phyloP scores from a whole-genome alignment of 495 filamentous ascomycete genomes.

The Penicillium herquei region DNA sequence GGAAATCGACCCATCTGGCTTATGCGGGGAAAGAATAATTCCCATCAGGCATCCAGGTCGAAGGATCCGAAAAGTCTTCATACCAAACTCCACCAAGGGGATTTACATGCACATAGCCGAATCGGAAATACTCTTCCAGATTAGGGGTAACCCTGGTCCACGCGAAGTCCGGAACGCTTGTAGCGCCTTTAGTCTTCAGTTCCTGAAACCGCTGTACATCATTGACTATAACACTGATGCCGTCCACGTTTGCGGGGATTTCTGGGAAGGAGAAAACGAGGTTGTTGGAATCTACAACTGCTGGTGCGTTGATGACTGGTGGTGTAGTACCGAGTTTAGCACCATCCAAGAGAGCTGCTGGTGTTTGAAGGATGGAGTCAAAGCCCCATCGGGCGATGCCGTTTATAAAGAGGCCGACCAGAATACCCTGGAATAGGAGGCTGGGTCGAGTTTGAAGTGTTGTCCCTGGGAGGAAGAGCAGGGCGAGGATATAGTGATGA shows the following conservation, averaged over 20 bases:
- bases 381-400: slow-evolving; percentile 66
- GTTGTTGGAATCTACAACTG: slow-evolving; percentile 30
- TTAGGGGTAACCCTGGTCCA: slow-evolving; percentile 43
- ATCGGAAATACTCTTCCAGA: slow-evolving; percentile 73
- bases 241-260: slow-evolving; percentile 43
- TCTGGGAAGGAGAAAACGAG: slow-evolving; percentile 50
- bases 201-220: slow-evolving; percentile 53
- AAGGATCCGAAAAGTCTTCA: slow-evolving; percentile 58
- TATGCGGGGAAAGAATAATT: not conserved
- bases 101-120: slow-evolving; percentile 63
- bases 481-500: slow-evolving; percentile 63
- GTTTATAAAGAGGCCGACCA: slow-evolving; percentile 64
- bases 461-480: slow-evolving; percentile 58
- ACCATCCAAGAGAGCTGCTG: slow-evolving; percentile 49
- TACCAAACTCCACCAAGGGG: slow-evolving; percentile 52
- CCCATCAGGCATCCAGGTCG: not conserved
- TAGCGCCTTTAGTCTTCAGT: slow-evolving; percentile 41
- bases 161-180: slow-evolving; percentile 39
- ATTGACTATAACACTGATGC: slow-evolving; percentile 57
- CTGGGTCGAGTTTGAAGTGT: slow-evolving; percentile 56
- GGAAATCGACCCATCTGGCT: not conserved
- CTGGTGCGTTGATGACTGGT: slow-evolving; percentile 38
- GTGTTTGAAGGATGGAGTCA: slow-evolving; percentile 59
- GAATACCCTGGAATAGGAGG: slow-evolving; percentile 59
- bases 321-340: slow-evolving; percentile 46